phyloP scores from a whole-genome alignment of 148 eudicot genomes.

The Camellia lanceoleosa region DNA sequence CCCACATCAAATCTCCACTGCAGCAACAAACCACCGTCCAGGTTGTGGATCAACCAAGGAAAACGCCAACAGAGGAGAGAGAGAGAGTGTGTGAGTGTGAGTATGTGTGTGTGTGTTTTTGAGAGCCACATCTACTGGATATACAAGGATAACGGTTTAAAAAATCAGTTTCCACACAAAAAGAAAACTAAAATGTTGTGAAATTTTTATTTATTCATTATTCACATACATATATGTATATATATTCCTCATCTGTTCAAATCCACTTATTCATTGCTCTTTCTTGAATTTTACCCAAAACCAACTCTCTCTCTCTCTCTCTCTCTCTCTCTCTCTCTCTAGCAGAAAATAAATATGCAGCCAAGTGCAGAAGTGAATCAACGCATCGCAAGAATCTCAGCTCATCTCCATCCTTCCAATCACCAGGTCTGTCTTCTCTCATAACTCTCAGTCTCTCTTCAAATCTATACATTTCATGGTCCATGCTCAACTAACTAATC shows the following conservation, averaged over 20 bases:
- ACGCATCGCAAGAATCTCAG: slow-evolving; percentile 83
- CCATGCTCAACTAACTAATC: not conserved
- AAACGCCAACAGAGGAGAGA: not conserved
- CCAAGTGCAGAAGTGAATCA: slow-evolving; percentile 51
- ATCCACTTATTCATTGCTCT: not conserved
- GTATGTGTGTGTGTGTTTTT: not conserved
- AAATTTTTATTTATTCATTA: not conserved
- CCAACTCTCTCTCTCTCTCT: not conserved
- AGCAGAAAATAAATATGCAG: slow-evolving; percentile 37
- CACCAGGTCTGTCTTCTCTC: slow-evolving; percentile 46
- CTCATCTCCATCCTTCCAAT: slow-evolving; percentile 81
- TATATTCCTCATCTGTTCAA: not conserved
- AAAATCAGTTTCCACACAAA: slow-evolving; percentile 12
- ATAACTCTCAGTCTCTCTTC: not conserved
- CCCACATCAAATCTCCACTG: no score
- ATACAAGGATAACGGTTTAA: slow-evolving; percentile 12
- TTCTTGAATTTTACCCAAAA: not conserved
- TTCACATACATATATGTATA: not conserved
- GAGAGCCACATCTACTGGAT: slow-evolving; percentile 8
- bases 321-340: slow-evolving; percentile 14
- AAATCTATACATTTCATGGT: not conserved
- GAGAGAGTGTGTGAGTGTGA: not conserved
- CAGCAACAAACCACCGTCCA: no score
- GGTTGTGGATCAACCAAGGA: no score
- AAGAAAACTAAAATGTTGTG: not conserved